These are phyloP conservation scores for Nothopassalora personata DNA, from an alignment of 2,329 filamentous ascomycete species.

Conservation along the genomic window DNA sequence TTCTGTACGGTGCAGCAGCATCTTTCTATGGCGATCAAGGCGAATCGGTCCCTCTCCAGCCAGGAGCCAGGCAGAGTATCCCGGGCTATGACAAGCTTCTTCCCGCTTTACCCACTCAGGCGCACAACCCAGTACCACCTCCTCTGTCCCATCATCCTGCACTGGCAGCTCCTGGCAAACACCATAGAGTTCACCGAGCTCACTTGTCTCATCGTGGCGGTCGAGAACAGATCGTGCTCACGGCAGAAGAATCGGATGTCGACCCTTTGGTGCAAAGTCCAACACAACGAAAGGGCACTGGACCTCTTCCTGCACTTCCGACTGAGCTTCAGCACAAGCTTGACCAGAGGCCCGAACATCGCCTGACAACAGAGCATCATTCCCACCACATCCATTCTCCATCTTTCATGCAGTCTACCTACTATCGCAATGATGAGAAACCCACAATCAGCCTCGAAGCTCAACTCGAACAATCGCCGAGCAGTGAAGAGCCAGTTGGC, in stretches of 20 bases:
- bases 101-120: slow-evolving; percentile 1
- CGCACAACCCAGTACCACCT: background rate
- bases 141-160: background rate
- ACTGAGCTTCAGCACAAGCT: background rate
- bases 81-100: slow-evolving; percentile 6
- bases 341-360: background rate
- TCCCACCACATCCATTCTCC: background rate
- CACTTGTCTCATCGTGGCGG: background rate
- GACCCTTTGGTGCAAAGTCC: background rate
- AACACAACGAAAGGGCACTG: background rate
- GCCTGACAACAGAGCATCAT: background rate
- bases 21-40: slow-evolving; percentile 60
- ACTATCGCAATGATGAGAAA: slow-evolving; percentile 3
- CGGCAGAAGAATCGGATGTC: background rate
- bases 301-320: background rate
- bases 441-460: background rate
- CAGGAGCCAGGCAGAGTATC: slow-evolving; percentile 47
- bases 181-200: slow-evolving; percentile 13
- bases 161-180: slow-evolving; percentile 1
- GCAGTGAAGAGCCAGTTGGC: background rate
- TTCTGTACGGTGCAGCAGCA: slow-evolving; percentile 47
- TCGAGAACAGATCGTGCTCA: background rate
- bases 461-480: background rate
- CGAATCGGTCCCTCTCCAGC: slow-evolving; percentile 53
- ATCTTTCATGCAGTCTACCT: slow-evolving; percentile 4